Evolutionary conservation across 345 rosid species (phyloP), one percentile per base, ranked within the genome.

Genomic region (Raphanus raphanistrum): DNA sequence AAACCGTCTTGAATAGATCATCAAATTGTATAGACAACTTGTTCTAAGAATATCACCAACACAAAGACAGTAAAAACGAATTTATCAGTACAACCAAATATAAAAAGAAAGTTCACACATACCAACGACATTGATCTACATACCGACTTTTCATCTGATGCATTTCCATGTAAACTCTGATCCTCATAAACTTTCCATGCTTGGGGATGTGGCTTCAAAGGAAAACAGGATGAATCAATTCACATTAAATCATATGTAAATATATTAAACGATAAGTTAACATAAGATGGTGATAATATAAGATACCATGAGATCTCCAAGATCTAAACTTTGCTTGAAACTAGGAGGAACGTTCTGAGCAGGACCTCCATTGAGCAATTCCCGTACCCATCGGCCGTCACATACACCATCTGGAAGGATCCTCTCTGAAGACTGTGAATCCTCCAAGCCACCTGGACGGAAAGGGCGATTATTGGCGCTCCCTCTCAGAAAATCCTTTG

Each of bases 401-500:
- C 82, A 69, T 63, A 89, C 95, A 71, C 93, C 97, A 43, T 85
- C 87, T 66, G 97, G 95, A 66, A 92, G 78, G 75, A 78, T 31
- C 82, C 91, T 92, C 66, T 86, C 88, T 8, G 78, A 65, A 75
- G 90, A 79, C 63, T 82, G 88, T 68, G 94, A 75, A 77, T 88
- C 89, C 32, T 90, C 97, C 73, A 94, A 83, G 33, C 98, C 98
- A 74, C 98, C 98, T 10, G 98, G 98, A 54, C 89, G 90, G 77
- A 94, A 94, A 76, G 98, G 98, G 28, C 95, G 98, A 81, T 86
- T 92, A 76, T 80, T 89, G 80, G 86, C 85, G 85, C 98, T 92
- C 86, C 98, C 98, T 74, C 93, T 87, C 63, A 92, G 81, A 82
- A 89, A 80, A 84, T 94, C 98, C 74, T 88, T 90, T 13, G 94